Base-by-base conservation (phyloP, 371 early-diverging fungal genomes). In the Mortierella sp. region DNA sequence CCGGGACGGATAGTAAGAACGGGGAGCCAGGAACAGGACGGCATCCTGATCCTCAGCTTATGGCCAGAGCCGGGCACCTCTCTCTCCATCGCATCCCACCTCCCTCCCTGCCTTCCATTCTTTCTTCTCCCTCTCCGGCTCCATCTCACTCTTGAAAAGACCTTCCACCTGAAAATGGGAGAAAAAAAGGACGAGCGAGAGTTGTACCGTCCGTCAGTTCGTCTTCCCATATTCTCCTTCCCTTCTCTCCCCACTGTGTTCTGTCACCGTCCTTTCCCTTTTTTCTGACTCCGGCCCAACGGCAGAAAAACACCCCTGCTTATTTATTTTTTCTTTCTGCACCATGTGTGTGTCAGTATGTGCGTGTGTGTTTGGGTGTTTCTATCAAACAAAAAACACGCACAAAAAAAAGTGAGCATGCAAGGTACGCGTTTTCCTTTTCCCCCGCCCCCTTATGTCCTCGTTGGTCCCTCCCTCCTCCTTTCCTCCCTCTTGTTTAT, bases 241-340 rank as follows among this genome's bases (percentile, higher is more conserved):
- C 38, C 68, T 21, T 38, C 24, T 21, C 21, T 18, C 12, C 24
- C 68, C 38, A 38, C 41, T 68, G 24, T 68, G 43, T 41, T 41
- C 68, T 68, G 68, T 68, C 68, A 68, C 38, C 68, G 68, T 68
- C 24, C 11, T 10, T 35, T 21, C 24, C 10, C 8, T 68, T 68
- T 56, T 56, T 68, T 68, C 68, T 68, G 68, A 68, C 68, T 68
- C 68, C 68, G 68, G 68, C 38, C 43, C 68, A 68, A 68, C 68
- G 68, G 68, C 68, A 68, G 24, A 68, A 68, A 65, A 68, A 10
- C 21, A 38, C 38, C 38, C 58, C 60, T 27, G 18, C 65, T 63
- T 29, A 12, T 58, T 60, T 60, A 29, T 58, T 58, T 60, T 14
- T 16, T 63, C n/a, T 27, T 16, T 29, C 3, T 63, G 18, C 18